Conservation (phyloP, 495 filamentous ascomycete species). For the Massariosphaeria phaeospora region DNA sequence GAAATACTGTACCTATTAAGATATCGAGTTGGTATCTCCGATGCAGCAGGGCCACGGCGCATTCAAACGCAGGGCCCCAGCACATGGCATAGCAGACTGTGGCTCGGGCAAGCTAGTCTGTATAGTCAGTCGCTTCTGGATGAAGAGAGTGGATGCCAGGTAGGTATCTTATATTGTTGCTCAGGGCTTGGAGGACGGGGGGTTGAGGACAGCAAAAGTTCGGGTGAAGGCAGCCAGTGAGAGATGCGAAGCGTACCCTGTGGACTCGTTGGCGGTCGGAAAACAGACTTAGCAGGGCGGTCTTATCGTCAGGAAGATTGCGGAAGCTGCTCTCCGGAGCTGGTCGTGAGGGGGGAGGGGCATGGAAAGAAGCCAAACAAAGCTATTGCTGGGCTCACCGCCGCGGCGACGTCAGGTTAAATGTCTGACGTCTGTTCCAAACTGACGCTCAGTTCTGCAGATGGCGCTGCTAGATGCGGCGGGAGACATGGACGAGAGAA, state of each 20-base stretch:
- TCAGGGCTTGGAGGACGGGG: conserved; percentile 2
- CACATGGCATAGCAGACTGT: neutral
- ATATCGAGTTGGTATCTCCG: conserved; percentile 8
- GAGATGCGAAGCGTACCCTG: conserved; percentile 8
- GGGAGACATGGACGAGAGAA: neutral
- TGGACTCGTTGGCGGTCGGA: conserved; percentile 26
- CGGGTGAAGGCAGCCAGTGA: conserved; percentile 16
- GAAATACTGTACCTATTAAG: neutral
- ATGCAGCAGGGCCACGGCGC: conserved; percentile 5
- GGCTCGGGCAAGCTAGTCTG: neutral
- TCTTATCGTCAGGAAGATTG: conserved; percentile 25
- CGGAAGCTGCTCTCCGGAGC: conserved; percentile 27
- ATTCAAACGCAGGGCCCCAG: neutral
- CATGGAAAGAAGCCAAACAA: no score
- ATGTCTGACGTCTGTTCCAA: conserved; percentile 23
- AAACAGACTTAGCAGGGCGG: conserved; percentile 21
- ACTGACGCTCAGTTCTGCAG: conserved; percentile 9
- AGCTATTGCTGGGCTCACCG: conserved; percentile 30
- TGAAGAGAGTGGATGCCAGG: conserved; percentile 9
- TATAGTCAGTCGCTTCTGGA: neutral
- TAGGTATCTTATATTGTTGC: conserved; percentile 12
- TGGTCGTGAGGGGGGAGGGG: conserved; percentile 5
- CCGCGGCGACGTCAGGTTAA: conserved; percentile 13
- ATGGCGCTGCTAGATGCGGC: neutral
- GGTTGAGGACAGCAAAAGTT: neutral